A percentile compares a stretch with the other conserved stretches of the same genome.
Evolutionary conservation across 176 grass and related monocot genomes (phyloP).

Genomic region (sorghum (Sorghum bicolor)): DNA sequence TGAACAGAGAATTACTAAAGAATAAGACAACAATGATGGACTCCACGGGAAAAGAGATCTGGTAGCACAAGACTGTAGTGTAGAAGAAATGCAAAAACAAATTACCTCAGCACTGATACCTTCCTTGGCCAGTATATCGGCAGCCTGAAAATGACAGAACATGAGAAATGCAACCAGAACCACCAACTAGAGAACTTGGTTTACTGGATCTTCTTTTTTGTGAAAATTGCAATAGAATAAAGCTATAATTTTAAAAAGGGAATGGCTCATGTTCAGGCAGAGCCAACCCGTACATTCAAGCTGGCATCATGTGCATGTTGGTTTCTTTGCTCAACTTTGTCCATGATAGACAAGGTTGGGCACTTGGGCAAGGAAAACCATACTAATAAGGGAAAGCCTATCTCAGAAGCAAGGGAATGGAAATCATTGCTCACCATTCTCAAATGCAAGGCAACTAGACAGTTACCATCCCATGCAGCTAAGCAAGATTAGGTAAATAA

Average conservation of each 20-base stretch:
- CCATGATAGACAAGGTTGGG: not conserved
- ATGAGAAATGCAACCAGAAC: slow-evolving; percentile 22
- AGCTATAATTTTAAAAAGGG: not conserved
- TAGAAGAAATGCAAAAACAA: not conserved
- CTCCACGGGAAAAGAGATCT: not conserved
- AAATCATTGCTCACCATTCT: not conserved
- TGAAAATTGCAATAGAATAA: not conserved
- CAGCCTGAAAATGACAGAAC: slow-evolving; percentile 60
- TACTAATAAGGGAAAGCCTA: not conserved
- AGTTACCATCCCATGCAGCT: not conserved
- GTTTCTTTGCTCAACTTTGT: not conserved
- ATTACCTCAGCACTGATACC: slow-evolving; percentile 96
- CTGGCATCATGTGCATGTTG: not conserved
- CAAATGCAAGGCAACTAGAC: not conserved
- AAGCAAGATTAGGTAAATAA: not conserved
- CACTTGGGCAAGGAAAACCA: not conserved
- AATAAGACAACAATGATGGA: slow-evolving; percentile 1
- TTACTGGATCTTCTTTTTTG: not conserved
- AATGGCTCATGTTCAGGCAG: not conserved
- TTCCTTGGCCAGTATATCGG: slow-evolving; percentile 90
- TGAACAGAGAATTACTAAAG: slow-evolving; percentile 28
- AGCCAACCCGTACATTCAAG: not conserved
- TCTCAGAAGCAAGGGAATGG: not conserved
- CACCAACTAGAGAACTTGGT: not conserved
- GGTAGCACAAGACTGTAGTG: not conserved